Percentiles rank a stretch among this genome's conserved stretches.
phyloP scores from a whole-genome alignment of 225 moss, liverwort and hornwort genomes.

The Marchantia paleacea region DNA sequence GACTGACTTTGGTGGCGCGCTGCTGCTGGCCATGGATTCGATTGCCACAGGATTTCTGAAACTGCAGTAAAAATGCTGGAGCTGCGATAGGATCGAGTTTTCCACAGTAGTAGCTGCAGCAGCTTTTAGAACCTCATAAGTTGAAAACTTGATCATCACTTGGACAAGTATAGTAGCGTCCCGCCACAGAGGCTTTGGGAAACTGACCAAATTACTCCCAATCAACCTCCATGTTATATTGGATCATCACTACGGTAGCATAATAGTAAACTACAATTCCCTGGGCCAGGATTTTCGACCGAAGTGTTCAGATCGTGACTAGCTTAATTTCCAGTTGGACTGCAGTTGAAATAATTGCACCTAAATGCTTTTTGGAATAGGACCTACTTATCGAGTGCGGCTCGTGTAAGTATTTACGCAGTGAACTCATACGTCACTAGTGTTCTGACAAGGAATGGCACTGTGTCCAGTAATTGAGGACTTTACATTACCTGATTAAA shows the following conservation, averaged over 20 bases:
- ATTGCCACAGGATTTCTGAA: constrained; percentile 10
- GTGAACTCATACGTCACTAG: background rate
- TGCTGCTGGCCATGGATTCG: constrained; percentile 22
- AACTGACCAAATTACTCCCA: background rate
- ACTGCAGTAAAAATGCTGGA: background rate
- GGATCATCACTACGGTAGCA: background rate
- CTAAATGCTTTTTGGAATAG: background rate
- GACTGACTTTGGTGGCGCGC: constrained; percentile 12
- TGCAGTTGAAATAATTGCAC: background rate
- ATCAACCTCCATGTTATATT: background rate
- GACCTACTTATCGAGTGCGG: background rate
- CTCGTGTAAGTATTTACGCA: background rate
- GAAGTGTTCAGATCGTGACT: background rate
- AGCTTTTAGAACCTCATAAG: constrained; percentile 1
- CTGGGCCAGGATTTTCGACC: background rate
- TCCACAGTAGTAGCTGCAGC: background rate
- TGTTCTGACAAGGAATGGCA: background rate
- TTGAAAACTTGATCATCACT: constrained; percentile 5
- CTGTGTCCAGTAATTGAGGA: background rate
- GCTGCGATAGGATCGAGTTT: constrained; percentile 13
- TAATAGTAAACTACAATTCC: too few species aligned
- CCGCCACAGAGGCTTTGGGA: background rate
- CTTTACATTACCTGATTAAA: background rate
- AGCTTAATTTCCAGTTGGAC: constrained; percentile 7
- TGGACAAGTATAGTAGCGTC: background rate